Base-by-base conservation (phyloP, 2,329 filamentous ascomycete species). In the Aspergillus sp. region DNA sequence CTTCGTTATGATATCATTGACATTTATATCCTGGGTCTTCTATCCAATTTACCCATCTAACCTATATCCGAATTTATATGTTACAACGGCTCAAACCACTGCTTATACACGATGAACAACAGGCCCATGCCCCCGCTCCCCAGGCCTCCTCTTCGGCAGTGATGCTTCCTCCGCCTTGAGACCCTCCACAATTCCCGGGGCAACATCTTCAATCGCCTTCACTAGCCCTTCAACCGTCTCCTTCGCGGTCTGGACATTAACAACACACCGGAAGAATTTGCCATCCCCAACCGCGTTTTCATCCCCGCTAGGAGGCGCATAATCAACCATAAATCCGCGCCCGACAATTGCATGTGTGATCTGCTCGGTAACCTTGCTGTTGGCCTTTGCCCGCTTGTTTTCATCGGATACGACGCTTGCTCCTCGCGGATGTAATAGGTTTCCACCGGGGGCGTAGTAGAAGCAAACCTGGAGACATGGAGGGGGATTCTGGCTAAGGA, bases 391-490 rank as follows among this genome's bases (percentile, higher is more conserved):
- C 64, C 73, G 60, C 64, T 76, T 56, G 58, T 65, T 56, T 51
- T 79, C 77, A 12, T 69, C 68, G 2, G 66, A 66, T 9, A 70
- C 70, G 22, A 68, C 48, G 9, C 65, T 69, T 22, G 66, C 51
- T 7, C 65, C 70, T 4, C 67, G 65, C 15, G 68, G 66, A 57
- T 74, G 73, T 2, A 73, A 69, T 55, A 89, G 62, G 57, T 73
- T 66, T 2, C 86, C 84, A 1, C 79, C 79, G 0, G 85, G 85
- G 0, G 88, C 86, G 68, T 90, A 92, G 73, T 96, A 96, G 74
- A 98, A 98, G 79, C 93, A 97, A 20, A 98, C 89, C 77, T 98
- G 95, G 71, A 96, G 78, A 75, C 93, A 98, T 0, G 91, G 90
- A 47, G 93, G 88, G 24, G 91, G 90, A 66, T 89, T 88, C 56